Evolutionary conservation across 139 green algal genomes (phyloP).

Genomic region (Coelastrella sp.): DNA sequence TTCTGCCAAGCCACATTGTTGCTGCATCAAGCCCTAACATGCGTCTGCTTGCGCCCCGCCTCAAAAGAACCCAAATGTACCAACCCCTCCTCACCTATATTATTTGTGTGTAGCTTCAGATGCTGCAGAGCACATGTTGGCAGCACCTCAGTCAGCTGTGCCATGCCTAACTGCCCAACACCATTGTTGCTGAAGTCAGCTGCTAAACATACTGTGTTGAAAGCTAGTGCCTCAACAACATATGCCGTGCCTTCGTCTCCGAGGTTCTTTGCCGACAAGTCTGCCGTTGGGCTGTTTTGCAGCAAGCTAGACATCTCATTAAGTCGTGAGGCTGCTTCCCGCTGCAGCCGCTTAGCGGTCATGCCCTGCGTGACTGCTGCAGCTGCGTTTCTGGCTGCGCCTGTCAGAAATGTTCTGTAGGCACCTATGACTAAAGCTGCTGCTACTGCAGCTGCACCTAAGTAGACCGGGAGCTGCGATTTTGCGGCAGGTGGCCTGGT

Average conservation of each 20-base stretch:
- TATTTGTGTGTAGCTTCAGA: conserved; percentile 88
- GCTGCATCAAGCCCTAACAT: too few species aligned
- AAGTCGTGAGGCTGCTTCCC: conserved; percentile 76
- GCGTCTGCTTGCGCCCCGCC: too few species aligned
- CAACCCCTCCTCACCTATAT: conserved; percentile 57
- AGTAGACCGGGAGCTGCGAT: background rate
- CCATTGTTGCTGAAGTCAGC: conserved; percentile 95
- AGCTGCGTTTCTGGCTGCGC: background rate
- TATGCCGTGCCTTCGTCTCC: conserved; percentile 91
- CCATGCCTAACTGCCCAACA: conserved; percentile 80
- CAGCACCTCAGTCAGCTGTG: conserved; percentile 78
- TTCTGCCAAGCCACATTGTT: too few species aligned
- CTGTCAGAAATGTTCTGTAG: conserved; percentile 12
- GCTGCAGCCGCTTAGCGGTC: conserved; percentile 71
- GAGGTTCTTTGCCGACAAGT: conserved; percentile 91
- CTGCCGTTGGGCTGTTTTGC: conserved; percentile 70
- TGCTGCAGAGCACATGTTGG: conserved; percentile 44
- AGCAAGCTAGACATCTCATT: conserved; percentile 85
- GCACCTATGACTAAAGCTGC: conserved; percentile 52
- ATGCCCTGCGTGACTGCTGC: conserved; percentile 44
- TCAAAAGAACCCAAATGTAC: too few species aligned
- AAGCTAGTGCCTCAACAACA: conserved; percentile 90
- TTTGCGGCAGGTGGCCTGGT: background rate
- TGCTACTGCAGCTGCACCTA: conserved; percentile 75
- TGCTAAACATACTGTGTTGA: conserved; percentile 87